phyloP scores from a whole-genome alignment of 2,329 filamentous ascomycete genomes.

The Fusarium sp. region DNA sequence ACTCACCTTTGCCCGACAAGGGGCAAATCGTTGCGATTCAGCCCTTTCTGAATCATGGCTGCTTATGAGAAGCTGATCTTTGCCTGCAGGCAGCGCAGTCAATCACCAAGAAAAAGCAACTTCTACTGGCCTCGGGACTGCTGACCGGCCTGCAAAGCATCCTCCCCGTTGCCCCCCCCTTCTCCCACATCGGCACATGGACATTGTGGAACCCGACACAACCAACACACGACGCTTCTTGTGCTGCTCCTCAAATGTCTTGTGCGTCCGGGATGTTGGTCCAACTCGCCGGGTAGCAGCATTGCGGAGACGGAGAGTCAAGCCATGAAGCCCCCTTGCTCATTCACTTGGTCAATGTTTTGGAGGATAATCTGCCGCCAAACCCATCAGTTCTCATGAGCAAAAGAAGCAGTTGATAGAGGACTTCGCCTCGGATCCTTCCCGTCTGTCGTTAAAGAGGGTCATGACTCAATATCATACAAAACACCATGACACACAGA shows the following conservation, averaged over 20 bases:
- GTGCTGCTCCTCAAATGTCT: slow-evolving; percentile 19
- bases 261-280: slow-evolving; percentile 1
- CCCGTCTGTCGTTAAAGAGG: neutral
- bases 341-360: slow-evolving; percentile 5
- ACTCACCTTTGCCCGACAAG: neutral
- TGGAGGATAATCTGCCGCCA: neutral
- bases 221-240: slow-evolving; percentile 16
- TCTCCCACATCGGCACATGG: neutral
- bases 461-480: neutral
- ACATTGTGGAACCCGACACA: neutral
- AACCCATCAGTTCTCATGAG: neutral
- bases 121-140: neutral
- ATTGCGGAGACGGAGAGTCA: slow-evolving; percentile 15
- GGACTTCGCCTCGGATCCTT: neutral
- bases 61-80: slow-evolving; percentile 6
- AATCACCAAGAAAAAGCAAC: neutral
- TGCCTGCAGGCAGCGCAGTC: neutral
- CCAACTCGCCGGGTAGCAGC: slow-evolving; percentile 15
- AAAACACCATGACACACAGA: neutral
- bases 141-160: neutral
- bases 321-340: slow-evolving; percentile 12
- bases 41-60: neutral
- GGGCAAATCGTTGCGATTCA: slow-evolving; percentile 1
- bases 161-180: neutral
- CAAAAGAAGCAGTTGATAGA: slow-evolving; percentile 4